Conservation (phyloP, 1,139 yeast genomes). For the Meyerozyma athensensis region DNA sequence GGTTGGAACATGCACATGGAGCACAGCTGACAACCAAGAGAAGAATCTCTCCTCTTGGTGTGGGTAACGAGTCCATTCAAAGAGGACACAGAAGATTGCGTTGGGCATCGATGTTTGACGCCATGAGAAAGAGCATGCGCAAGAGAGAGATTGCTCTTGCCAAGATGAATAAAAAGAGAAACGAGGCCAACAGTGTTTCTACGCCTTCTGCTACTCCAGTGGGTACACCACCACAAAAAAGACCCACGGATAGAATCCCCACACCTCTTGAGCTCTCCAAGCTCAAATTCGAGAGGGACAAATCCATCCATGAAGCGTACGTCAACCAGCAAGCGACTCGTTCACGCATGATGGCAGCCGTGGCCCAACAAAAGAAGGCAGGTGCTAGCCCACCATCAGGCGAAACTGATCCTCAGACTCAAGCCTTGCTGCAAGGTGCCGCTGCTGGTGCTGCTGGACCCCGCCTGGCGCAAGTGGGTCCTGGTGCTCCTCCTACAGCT, state of each 20-base stretch:
- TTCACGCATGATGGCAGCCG: constrained; percentile 38
- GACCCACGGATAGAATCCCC: constrained; percentile 44
- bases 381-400: constrained; percentile 8
- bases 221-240: constrained; percentile 11
- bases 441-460: constrained; percentile 5
- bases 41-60: constrained; percentile 87
- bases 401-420: constrained; percentile 6
- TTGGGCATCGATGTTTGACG: constrained; percentile 98
- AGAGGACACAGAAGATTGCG: constrained; percentile 85
- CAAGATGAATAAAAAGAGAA: constrained; percentile 27
- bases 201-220: constrained; percentile 4
- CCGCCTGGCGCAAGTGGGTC: constrained; percentile 5
- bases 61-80: constrained; percentile 85
- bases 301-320: constrained; percentile 72
- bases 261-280: constrained; percentile 81
- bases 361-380: constrained; percentile 20
- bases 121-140: constrained; percentile 83
- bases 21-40: constrained; percentile 85
- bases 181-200: constrained; percentile 6
- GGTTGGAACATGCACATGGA: constrained; percentile 88
- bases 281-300: constrained; percentile 80
- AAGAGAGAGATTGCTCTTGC: constrained; percentile 62
- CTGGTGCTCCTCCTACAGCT: constrained; percentile 5
- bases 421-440: constrained; percentile 6
- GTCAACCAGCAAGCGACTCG: constrained; percentile 47